These are phyloP conservation scores for Suhomyces yuchorum DNA, from an alignment of 1,139 yeast genomes.

Conservation along the genomic window DNA sequence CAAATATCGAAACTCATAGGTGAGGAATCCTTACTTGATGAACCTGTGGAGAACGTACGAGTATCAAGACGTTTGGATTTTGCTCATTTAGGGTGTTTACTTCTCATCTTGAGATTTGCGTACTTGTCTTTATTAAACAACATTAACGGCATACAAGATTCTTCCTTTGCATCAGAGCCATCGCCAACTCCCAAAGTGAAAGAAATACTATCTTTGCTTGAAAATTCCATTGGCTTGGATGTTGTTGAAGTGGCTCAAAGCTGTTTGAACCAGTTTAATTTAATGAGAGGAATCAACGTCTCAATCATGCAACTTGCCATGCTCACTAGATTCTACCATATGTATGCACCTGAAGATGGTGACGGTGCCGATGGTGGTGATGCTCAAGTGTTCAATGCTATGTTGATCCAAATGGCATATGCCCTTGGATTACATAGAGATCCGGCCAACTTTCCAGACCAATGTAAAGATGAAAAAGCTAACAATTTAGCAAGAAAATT, in stretches of 20 bases:
- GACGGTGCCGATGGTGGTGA: conserved; percentile 51
- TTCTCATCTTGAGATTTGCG: conserved; percentile 27
- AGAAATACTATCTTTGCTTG: conserved; percentile 28
- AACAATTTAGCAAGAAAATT: conserved; percentile 40
- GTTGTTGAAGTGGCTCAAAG: conserved; percentile 37
- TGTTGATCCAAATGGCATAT: conserved; percentile 46
- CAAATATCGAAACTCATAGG: conserved; percentile 28
- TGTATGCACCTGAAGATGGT: conserved; percentile 56
- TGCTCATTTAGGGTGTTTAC: conserved; percentile 27
- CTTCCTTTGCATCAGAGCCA: conserved; percentile 25
- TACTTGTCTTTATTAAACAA: conserved; percentile 28
- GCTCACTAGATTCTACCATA: conserved; percentile 40
- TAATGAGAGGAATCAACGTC: conserved; percentile 46
- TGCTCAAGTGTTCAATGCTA: conserved; percentile 39
- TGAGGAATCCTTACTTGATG: conserved; percentile 16
- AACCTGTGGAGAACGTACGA: conserved; percentile 20
- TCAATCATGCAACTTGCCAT: conserved; percentile 53
- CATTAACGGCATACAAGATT: conserved; percentile 33
- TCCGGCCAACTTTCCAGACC: conserved; percentile 31
- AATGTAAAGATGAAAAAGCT: conserved; percentile 25
- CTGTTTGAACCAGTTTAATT: conserved; percentile 42
- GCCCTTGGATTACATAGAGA: conserved; percentile 52
- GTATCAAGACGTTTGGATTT: conserved; percentile 26
- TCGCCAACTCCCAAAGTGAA: conserved; percentile 25
- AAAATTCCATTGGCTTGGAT: conserved; percentile 36